Evolutionary conservation across 176 grass and related monocot species (phyloP).

Genomic region (Pontederia paniculata): DNA sequence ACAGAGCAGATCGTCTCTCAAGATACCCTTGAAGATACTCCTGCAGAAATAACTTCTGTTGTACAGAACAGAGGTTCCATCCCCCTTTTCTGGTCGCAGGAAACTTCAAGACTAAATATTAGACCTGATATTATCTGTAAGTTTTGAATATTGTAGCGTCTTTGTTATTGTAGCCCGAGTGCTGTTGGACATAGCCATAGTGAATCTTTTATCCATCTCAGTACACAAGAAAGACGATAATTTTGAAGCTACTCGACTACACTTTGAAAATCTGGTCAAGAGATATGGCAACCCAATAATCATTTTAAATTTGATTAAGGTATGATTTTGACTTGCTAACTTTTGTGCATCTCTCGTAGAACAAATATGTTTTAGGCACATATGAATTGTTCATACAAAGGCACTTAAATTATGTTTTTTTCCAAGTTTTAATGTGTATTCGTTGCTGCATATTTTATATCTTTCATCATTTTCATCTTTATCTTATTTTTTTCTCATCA

Average conservation of each 20-base stretch:
- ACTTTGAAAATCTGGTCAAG: conserved; percentile 84
- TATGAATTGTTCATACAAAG: neutral
- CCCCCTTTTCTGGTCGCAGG: conserved; percentile 95
- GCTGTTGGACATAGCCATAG: neutral
- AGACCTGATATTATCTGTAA: conserved; percentile 91
- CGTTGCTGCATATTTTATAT: neutral
- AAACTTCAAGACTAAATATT: conserved; percentile 94
- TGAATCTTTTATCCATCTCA: conserved; percentile 24
- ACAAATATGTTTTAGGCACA: conserved; percentile 9
- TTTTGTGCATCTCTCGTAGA: conserved; percentile 11
- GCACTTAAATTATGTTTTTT: too few species aligned
- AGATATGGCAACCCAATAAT: conserved; percentile 97
- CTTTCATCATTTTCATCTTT: conserved; percentile 17
- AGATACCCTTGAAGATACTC: conserved; percentile 45
- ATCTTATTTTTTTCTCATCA: conserved; percentile 16
- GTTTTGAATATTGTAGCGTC: conserved; percentile 21
- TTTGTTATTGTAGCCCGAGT: conserved; percentile 8
- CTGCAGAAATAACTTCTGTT: conserved; percentile 69
- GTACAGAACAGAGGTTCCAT: conserved; percentile 96
- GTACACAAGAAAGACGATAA: conserved; percentile 62
- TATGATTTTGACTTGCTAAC: conserved; percentile 24
- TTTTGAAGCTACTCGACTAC: conserved; percentile 67
- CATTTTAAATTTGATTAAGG: conserved; percentile 99
- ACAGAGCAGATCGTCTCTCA: conserved; percentile 95
- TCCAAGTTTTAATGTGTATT: too few species aligned